A percentile compares a stretch with the other conserved stretches of the same genome.
Conservation (phyloP, 768 basidiomycete genomes). For the Dacryopinax primogenitus region DNA sequence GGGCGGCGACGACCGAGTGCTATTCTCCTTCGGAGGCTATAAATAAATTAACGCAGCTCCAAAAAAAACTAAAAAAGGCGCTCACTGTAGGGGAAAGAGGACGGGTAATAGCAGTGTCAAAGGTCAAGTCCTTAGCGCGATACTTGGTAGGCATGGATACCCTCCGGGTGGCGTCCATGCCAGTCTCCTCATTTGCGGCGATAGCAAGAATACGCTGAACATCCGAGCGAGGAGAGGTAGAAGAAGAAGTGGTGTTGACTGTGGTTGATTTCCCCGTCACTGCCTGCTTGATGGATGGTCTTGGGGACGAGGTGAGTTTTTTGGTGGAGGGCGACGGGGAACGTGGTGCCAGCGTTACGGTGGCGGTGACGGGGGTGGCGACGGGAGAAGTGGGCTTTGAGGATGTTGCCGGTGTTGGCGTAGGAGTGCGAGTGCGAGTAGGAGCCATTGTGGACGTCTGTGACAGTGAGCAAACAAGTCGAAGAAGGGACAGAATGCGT, state of each 20-base stretch:
- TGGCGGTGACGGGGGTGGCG: not conserved
- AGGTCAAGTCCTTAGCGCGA: not conserved
- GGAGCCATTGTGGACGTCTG: not conserved
- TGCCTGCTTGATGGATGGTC: not conserved
- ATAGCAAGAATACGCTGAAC: not conserved
- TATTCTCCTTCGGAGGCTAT: not conserved
- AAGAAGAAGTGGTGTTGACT: not conserved
- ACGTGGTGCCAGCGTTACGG: not conserved
- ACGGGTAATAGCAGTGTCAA: not conserved
- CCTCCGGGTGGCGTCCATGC: not conserved
- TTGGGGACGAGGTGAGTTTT: not conserved
- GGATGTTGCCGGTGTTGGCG: not conserved
- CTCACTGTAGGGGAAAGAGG: not conserved
- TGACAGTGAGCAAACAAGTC: not conserved
- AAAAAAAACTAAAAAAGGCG: not conserved
- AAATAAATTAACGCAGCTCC: not conserved
- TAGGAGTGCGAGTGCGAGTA: not conserved
- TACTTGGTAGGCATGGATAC: not conserved
- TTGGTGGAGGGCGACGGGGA: not conserved
- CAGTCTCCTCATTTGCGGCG: not conserved
- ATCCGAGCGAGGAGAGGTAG: not conserved
- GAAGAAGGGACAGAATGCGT: not conserved
- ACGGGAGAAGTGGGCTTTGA: not conserved
- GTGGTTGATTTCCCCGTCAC: not conserved
- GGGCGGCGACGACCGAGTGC: not conserved